Evolutionary conservation across 1,139 yeast species (phyloP).

Genomic region (Saccharomyces pastorianus): DNA sequence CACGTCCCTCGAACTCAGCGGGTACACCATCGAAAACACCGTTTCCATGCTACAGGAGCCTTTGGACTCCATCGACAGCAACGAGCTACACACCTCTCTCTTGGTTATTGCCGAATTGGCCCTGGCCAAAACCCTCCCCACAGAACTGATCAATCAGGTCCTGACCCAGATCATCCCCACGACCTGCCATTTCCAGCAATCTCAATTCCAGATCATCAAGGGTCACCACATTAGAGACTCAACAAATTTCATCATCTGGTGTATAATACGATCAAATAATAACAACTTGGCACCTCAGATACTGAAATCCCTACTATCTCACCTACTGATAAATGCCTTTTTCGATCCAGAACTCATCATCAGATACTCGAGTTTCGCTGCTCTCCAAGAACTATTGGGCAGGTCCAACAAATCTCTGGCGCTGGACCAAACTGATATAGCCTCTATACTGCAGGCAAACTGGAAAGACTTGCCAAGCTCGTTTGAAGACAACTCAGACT

Average conservation of each 20-base stretch:
- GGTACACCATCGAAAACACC: constrained; percentile 18
- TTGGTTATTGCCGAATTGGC: constrained; percentile 26
- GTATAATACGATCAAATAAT: constrained; percentile 40
- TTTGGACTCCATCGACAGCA: constrained; percentile 26
- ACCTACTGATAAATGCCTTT: constrained; percentile 46
- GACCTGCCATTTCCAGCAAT: constrained; percentile 39
- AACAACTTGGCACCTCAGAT: constrained; percentile 28
- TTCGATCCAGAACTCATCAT: constrained; percentile 70
- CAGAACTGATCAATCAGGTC: neutral
- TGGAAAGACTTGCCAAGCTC: neutral
- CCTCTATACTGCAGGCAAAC: neutral
- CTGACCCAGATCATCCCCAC: neutral
- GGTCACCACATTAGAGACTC: constrained; percentile 78
- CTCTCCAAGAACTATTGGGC: constrained; percentile 78
- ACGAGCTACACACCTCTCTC: constrained; percentile 29
- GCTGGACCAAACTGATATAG: neutral
- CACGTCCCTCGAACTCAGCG: constrained; percentile 16
- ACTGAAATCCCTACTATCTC: constrained; percentile 32
- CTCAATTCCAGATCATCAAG: constrained; percentile 40
- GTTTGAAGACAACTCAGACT: neutral
- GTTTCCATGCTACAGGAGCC: constrained; percentile 10
- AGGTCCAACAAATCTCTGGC: constrained; percentile 33
- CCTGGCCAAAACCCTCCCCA: neutral
- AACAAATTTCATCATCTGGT: constrained; percentile 70
- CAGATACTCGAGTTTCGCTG: constrained; percentile 78